These are phyloP conservation scores for Aspergillus panamensis DNA, from an alignment of 495 filamentous ascomycete genomes.

Conservation along the genomic window DNA sequence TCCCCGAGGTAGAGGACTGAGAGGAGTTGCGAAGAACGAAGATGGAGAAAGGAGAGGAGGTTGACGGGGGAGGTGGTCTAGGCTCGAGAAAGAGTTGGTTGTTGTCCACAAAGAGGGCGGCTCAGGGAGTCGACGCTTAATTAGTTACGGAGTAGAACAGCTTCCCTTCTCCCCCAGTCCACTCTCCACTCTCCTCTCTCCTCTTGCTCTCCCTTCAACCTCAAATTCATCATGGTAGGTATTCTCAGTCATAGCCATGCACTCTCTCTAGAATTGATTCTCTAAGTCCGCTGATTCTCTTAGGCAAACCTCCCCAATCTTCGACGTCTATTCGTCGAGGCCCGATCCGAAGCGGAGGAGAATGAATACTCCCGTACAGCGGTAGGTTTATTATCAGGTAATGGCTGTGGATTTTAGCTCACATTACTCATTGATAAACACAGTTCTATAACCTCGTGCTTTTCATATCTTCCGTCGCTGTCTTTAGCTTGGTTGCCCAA, in stretches of 20 bases:
- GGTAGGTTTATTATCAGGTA: slow-evolving; percentile 42
- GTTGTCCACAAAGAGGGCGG: slow-evolving; percentile 43
- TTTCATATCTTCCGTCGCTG: slow-evolving; percentile 90
- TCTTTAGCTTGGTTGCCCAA: slow-evolving; percentile 89
- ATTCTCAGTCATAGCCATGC: neutral
- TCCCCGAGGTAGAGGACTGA: neutral
- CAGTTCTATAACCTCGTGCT: slow-evolving; percentile 97
- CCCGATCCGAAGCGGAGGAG: slow-evolving; percentile 89
- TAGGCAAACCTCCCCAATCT: slow-evolving; percentile 91
- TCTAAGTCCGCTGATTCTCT: neutral
- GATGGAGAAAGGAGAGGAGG: slow-evolving; percentile 11
- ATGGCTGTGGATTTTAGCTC: neutral
- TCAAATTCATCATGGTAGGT: slow-evolving; percentile 18
- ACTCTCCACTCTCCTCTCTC: slow-evolving; percentile 7
- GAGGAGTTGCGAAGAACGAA: slow-evolving; percentile 8
- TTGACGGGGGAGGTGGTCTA: slow-evolving; percentile 16
- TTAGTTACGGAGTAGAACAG: slow-evolving; percentile 1
- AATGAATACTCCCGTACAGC: slow-evolving; percentile 90
- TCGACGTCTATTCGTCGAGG: slow-evolving; percentile 92
- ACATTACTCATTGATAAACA: neutral
- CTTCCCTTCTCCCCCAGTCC: neutral
- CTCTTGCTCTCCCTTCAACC: neutral
- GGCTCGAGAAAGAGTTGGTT: slow-evolving; percentile 7
- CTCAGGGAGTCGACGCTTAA: slow-evolving; percentile 24
- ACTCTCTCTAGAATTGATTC: neutral